Base-by-base conservation (phyloP, 768 basidiomycete species). In the Clitopilus passeckerianus region DNA sequence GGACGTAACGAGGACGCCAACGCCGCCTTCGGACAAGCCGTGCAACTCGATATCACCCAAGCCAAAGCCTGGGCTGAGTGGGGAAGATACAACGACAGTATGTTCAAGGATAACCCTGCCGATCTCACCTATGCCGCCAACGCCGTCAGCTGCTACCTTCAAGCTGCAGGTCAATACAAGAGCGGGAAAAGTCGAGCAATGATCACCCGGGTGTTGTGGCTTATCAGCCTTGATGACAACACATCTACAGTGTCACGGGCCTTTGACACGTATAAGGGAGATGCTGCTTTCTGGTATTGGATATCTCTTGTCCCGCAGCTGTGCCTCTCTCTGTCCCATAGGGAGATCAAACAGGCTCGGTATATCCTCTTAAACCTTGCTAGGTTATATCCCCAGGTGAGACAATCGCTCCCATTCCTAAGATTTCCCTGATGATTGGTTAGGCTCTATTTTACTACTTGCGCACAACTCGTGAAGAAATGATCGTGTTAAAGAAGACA, bases 11-110 rank as follows among this genome's bases (percentile, higher is more conserved):
- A 97, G 4, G 96, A 98, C 6, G 94, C 97, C 23, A 94, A 92
- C 63, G 76, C 83, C 53, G 91, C 95, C 16, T 98, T 98, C 70
- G 91, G 92, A 7, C 92, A 93, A 74, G 97, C 97, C 33, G 93
- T 98, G 34, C 95, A 98, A 72, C 84, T 98, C 72, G 97, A 99
- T 70, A 90, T 97, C 84, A 80, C 79, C 53, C 89, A 98, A 71
- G 87, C 96, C 0, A 98, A 98, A 72, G 93, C 93, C 5, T 99
- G 97, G 97, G 94, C 94, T 0, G 95, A 98, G 69, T 99, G 95
- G 96, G 97, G 95, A 52, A 84, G 88, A 64, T 98, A 83, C 71
- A 95, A 91, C 64, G 97, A 99, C 71, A 85, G 85, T 41, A 85
- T 95, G 79, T 98, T 96, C 82, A 91, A 93, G 66, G 94, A 96